Base-by-base conservation (phyloP, 2,329 filamentous ascomycete genomes). In the Paraphaeosphaeria sporulosa region DNA sequence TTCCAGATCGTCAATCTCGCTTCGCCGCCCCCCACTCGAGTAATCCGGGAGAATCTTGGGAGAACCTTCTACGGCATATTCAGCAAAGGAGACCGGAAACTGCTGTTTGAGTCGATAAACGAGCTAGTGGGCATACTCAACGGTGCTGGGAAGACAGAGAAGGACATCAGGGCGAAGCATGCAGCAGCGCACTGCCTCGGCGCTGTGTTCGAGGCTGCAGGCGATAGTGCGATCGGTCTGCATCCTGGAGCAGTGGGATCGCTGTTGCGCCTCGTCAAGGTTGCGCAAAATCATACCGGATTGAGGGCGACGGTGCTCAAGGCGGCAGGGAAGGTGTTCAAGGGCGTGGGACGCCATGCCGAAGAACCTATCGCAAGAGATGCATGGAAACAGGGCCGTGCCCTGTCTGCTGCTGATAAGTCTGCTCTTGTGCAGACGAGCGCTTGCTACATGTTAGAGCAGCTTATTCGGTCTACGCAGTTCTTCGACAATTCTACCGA, bases 61-160 rank as follows among this genome's bases (percentile, higher is more conserved):
- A 87, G 88, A 77, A 94, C 93, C 69, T 90, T 97, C 66, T 90
- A 90, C 44, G 89, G 90, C 71, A 89, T 98, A 60, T 91, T 99
- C 66, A 86, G 84, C 17, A 90, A 91, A 64, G 95, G 95, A 13
- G 94, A 97, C 79, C 87, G 94, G 65, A 97, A 96, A 75, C 85
- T 96, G 53, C 85, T 99, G 2, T 97, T 96, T 74, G 95, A 99
- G 78, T 96, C 93, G 0, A 91, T 98, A 74, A 96, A 95, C 71
- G 94, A 98, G 67, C 83, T 98, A 12, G 84, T 94, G 10, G 83
- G 81, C 12, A 88, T 96, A 58, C 76, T 96, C 48, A 88, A 88
- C 61, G 86, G 86, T 50, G 87, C 90, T 21, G 74, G 75, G 34
- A 97, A 96, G 77, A 84, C 84, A 55, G 94, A 97, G 59, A 88